A percentile compares a stretch with the other conserved stretches of the same genome.
phyloP scores from a whole-genome alignment of 208 protist species.

The Leishmania guyanensis region DNA sequence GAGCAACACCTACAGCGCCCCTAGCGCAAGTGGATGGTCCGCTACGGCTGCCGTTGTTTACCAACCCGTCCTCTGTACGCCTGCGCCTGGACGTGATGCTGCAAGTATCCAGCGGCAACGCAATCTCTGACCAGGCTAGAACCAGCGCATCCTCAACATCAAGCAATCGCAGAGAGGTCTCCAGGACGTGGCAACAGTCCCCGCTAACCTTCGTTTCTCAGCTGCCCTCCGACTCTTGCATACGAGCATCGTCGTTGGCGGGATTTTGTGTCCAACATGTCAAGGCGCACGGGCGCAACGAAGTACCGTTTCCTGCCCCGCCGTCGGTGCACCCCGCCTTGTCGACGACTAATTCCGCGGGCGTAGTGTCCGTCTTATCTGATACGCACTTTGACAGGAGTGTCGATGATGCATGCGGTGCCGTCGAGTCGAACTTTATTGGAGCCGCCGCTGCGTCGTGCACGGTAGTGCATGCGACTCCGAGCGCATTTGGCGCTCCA shows the following conservation, averaged over 20 bases:
- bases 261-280: background rate
- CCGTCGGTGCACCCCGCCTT: no score
- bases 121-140: background rate
- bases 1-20: background rate
- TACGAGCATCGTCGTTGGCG: background rate
- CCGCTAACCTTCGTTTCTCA: background rate
- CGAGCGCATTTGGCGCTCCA: background rate
- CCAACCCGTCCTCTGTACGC: background rate
- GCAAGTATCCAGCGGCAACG: background rate
- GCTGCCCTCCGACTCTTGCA: background rate
- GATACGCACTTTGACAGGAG: background rate
- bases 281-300: background rate
- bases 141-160: background rate
- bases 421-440: background rate
- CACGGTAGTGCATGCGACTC: background rate
- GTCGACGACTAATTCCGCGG: background rate
- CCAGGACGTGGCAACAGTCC: no score
- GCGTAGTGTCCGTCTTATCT: background rate
- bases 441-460: background rate
- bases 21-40: background rate
- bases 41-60: background rate
- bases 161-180: background rate
- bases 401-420: background rate
- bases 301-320: background rate
- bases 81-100: background rate